Evolutionary conservation across 1,139 yeast species (phyloP).

Genomic region (Zygosaccharomyces pseudobailii): DNA sequence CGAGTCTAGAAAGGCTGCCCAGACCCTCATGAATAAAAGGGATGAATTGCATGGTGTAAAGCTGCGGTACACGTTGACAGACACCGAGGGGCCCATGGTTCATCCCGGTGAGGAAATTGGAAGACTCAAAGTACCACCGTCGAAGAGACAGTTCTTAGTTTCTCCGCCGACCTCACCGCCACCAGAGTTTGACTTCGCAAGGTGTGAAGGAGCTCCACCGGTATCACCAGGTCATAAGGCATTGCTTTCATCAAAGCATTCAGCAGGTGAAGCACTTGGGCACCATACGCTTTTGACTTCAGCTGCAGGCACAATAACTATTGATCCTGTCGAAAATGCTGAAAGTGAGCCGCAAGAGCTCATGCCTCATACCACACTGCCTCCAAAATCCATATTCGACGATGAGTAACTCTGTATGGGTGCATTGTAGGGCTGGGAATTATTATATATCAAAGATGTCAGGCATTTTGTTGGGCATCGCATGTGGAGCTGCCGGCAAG

Average conservation of each 20-base stretch:
- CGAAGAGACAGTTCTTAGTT: conserved; percentile 34
- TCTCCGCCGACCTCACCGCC: conserved; percentile 43
- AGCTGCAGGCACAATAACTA: conserved; percentile 14
- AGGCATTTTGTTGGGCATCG: too few species aligned
- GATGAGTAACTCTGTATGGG: conserved; percentile 19
- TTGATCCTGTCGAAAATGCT: conserved; percentile 13
- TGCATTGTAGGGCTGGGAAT: background rate
- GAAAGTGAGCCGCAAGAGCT: background rate
- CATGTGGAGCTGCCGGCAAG: too few species aligned
- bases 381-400: conserved; percentile 37
- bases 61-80: conserved; percentile 18
- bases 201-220: conserved; percentile 36
- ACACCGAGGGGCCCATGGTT: conserved; percentile 18
- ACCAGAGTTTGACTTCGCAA: conserved; percentile 36
- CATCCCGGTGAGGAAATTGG: conserved; percentile 12
- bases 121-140: conserved; percentile 31
- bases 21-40: background rate
- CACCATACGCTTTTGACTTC: background rate
- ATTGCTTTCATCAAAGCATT: background rate
- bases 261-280: background rate
- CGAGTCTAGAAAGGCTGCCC: conserved; percentile 1
- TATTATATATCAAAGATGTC: too few species aligned
- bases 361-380: conserved; percentile 25
- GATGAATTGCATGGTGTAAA: background rate
- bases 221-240: conserved; percentile 12